Evolutionary conservation across 306 rosid genomes (phyloP).

Genomic region (Prunus armeniaca): DNA sequence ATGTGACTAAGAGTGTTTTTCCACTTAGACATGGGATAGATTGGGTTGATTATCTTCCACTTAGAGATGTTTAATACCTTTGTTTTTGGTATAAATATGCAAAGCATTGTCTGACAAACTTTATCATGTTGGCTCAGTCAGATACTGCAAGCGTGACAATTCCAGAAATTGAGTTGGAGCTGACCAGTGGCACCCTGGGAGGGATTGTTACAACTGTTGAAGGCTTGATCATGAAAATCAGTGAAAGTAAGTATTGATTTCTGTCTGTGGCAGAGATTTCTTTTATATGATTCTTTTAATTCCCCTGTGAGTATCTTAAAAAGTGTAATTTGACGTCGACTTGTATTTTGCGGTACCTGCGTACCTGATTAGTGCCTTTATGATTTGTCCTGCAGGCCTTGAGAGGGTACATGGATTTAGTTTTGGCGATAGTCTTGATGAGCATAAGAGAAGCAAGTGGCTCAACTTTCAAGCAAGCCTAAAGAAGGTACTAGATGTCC

Average conservation of each 20-base stretch:
- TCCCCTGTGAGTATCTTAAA: background rate
- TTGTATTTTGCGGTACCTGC: background rate
- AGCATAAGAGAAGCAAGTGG: slow-evolving; percentile 70
- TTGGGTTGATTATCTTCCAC: background rate
- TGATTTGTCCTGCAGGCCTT: slow-evolving; percentile 55
- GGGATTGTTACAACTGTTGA: slow-evolving; percentile 77
- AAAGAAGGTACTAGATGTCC: slow-evolving; percentile 52
- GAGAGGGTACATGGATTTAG: slow-evolving; percentile 90
- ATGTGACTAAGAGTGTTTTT: background rate
- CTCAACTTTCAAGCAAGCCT: slow-evolving; percentile 57
- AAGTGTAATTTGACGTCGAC: background rate
- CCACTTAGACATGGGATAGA: background rate
- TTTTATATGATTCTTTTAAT: background rate
- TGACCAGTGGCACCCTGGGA: slow-evolving; percentile 64
- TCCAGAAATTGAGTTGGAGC: slow-evolving; percentile 84
- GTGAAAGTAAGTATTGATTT: slow-evolving; percentile 51
- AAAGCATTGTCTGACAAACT: slow-evolving; percentile 19
- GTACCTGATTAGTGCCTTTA: background rate
- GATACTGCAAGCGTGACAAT: slow-evolving; percentile 53
- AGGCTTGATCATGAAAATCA: slow-evolving; percentile 60
- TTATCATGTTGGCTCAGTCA: slow-evolving; percentile 34
- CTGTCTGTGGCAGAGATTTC: background rate
- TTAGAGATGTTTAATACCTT: background rate
- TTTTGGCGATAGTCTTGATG: slow-evolving; percentile 88
- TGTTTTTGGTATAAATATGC: background rate